Base-by-base conservation (phyloP, 371 early-diverging fungal species). In the Mucor lusitanicus region DNA sequence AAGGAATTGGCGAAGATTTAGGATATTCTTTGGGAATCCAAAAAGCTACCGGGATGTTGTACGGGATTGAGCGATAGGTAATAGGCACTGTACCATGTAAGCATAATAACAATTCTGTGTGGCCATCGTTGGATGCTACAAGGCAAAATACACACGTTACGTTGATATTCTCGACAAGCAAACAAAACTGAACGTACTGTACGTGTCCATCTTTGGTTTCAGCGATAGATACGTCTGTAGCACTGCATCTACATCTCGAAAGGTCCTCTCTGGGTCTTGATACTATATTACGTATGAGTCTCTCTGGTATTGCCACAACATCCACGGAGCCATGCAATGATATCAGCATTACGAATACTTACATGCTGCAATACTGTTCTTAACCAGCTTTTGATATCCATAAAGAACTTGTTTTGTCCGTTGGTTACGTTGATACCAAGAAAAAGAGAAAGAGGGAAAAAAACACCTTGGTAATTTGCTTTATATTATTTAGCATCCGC, bases 11-110 rank as follows among this genome's bases (percentile, higher is more conserved):
- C 23, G 96, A 87, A 59, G 82, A 77, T 32, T 78, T 77, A 4
- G 97, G 97, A 70, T 94, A 97, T 42, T 84, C 85, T 32, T 82
- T 87, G 33, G 97, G 97, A 30, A 96, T 77, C 94, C 94, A 95
- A 50, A 94, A 85, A 21, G 90, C 91, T 11, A 97, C 87, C 1
- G 97, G 97, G 62, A 97, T 97, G 78, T 97, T 95, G 80, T 96
- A 97, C 15, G 92, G 86, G n/a, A 80, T 81, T 2, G 88, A 88
- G 48, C 89, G 87, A 70, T 90, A 96, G 17, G 88, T 86, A 42
- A 97, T 91, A 6, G 96, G 97, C 9, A 97, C 73, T 0, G 97
- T 97, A 15, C 97, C 97, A 63, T 91, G 84, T 25, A 93, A 81
- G 67, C 92, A 94, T 46, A 95, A 84, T 8, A 94, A 74, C 21